These are phyloP conservation scores for Cenchrus purpureus DNA, from an alignment of 176 grass and related monocot genomes.

Conservation along the genomic window DNA sequence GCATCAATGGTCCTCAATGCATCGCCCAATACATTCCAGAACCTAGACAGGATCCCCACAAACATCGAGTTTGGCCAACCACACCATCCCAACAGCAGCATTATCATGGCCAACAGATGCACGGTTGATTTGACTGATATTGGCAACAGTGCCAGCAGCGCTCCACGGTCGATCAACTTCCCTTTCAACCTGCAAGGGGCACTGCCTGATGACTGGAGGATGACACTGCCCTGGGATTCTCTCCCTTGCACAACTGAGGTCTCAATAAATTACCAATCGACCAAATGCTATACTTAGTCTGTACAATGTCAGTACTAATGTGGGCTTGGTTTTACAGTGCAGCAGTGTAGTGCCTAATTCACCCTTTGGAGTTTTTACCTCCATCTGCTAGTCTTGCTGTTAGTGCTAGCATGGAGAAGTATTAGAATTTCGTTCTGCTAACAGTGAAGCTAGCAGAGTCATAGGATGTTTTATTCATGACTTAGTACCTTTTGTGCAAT, in stretches of 20 bases:
- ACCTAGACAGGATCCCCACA: conserved; percentile 37
- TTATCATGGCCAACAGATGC: conserved; percentile 43
- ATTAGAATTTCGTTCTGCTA: conserved; percentile 45
- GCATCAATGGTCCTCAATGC: conserved; percentile 76
- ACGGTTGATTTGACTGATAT: conserved; percentile 35
- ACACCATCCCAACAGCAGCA: conserved; percentile 40
- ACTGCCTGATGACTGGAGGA: conserved; percentile 77
- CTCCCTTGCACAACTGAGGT: conserved; percentile 70
- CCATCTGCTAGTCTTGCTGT: conserved; percentile 66
- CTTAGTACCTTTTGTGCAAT: conserved; percentile 26
- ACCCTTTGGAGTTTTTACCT: conserved; percentile 11
- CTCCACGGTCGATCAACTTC: conserved; percentile 45
- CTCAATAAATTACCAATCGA: conserved; percentile 52
- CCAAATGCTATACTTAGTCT: conserved; percentile 57
- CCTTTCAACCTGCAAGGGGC: conserved; percentile 59
- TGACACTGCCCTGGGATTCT: conserved; percentile 65
- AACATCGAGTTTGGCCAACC: conserved; percentile 69
- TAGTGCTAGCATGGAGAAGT: conserved; percentile 63
- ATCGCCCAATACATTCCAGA: conserved; percentile 45
- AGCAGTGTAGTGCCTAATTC: conserved; percentile 20
- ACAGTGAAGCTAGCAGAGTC: conserved; percentile 69
- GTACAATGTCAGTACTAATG: conserved; percentile 35
- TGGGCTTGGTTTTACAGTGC: conserved; percentile 42
- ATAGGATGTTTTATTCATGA: conserved; percentile 24
- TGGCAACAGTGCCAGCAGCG: conserved; percentile 6